Base-by-base conservation (phyloP, 768 basidiomycete species). In the Rhizopogon vesiculosus region DNA sequence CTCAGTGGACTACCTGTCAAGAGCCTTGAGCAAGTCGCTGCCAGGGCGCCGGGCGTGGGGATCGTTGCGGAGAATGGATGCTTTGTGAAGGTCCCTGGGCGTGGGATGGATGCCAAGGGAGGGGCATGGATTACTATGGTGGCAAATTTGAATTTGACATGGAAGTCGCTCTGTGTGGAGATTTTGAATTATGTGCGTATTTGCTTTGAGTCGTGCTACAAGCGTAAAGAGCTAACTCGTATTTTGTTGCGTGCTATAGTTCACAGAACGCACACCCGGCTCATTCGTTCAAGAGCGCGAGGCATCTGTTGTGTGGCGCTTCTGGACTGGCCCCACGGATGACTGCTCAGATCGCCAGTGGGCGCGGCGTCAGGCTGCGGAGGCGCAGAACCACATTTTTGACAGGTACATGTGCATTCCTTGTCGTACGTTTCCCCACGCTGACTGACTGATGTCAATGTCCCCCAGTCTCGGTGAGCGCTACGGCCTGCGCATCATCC, bases 51-150 rank as follows among this genome's bases (percentile, higher is more conserved):
- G 1, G 78, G 77, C 40, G 73, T 93, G 51, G 92, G 92, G 16
- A 83, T 93, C 56, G 85, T 92, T 78, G 90, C 91, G 0, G 93
- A 94, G 74, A 92, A 94, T 57, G 92, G 92, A 1, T 93, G 92
- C 66, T 93, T 84, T 66, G 80, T 93, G 64, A 88, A 84, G 72
- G 80, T 85, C 3, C 48, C 48, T 5, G 38, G 52, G 19, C 76
- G 72, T 38, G 66, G 50, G 28, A 64, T 33, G 22, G 22, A 43
- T 8, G 33, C 18, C n/a, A 49, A 64, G 62, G 41, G 64, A 64
- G 59, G 54, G 19, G 55, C 43, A 42, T 94, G 93, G 93, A 78
- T 90, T 58, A 87, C 84, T 61, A 88, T 91, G 84, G 87, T 93
- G 4, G 73, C 83, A 0, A 88, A 86, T 63, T 78, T 86, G 61